phyloP scores from a whole-genome alignment of 148 eudicot genomes.

The Polygonum aviculare region DNA sequence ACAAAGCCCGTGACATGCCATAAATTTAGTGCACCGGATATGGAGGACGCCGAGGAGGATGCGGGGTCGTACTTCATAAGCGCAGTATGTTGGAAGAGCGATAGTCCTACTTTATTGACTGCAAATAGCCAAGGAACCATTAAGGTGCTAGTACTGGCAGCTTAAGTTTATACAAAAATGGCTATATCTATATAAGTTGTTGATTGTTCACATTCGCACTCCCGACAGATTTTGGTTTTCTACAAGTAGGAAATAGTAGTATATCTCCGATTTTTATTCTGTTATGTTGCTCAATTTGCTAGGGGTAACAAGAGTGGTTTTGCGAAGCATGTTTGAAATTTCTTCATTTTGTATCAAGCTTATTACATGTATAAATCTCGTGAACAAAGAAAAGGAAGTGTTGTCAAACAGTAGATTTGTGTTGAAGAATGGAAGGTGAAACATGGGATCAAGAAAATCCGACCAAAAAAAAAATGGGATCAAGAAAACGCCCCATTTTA shows the following conservation, averaged over 20 bases:
- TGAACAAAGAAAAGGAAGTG: not conserved
- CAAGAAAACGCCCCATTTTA: no score
- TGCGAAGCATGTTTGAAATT: not conserved
- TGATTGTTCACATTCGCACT: not conserved
- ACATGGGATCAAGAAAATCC: no score
- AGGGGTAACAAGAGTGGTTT: not conserved
- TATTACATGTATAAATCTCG: not conserved
- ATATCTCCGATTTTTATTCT: slow-evolving; percentile 1
- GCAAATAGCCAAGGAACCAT: slow-evolving; percentile 95
- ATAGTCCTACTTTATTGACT: slow-evolving; percentile 67
- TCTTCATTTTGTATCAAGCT: not conserved
- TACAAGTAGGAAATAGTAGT: not conserved
- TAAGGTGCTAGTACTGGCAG: slow-evolving; percentile 79
- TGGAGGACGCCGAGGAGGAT: slow-evolving; percentile 67
- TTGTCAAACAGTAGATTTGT: not conserved
- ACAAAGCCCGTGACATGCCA: slow-evolving; percentile 75
- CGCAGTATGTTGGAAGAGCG: slow-evolving; percentile 89
- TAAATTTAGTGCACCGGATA: slow-evolving; percentile 52
- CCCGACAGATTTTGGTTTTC: slow-evolving; percentile 2
- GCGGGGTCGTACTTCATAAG: slow-evolving; percentile 75
- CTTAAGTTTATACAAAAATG: slow-evolving; percentile 22
- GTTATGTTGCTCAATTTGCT: not conserved
- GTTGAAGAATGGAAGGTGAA: no score
- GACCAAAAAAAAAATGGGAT: no score
- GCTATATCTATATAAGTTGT: not conserved